phyloP scores from a whole-genome alignment of 2,329 filamentous ascomycete genomes.

The Metarhizium humberi region DNA sequence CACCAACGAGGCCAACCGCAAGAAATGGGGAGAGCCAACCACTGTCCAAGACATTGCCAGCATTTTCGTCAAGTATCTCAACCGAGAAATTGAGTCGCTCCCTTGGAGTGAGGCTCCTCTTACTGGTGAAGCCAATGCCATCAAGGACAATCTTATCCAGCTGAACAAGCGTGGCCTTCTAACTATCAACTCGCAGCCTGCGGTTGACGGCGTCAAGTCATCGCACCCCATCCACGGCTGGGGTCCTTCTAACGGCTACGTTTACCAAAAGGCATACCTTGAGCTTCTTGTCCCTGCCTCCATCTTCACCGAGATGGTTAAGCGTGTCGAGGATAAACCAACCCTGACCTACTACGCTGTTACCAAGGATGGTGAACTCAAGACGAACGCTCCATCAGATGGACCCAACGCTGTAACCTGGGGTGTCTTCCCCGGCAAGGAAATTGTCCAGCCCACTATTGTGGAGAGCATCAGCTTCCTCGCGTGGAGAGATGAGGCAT shows the following conservation, averaged over 20 bases:
- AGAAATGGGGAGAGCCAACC: slow-evolving; percentile 83
- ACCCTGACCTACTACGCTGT: slow-evolving; percentile 93
- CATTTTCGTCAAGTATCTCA: slow-evolving; percentile 78
- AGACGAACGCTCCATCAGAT: slow-evolving; percentile 75
- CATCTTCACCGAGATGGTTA: slow-evolving; percentile 66
- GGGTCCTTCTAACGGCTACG: slow-evolving; percentile 91
- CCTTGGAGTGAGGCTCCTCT: slow-evolving; percentile 94
- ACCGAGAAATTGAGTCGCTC: slow-evolving; percentile 68
- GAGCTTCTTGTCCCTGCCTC: slow-evolving; percentile 81
- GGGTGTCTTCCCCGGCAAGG: slow-evolving; percentile 97
- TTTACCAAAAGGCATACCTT: slow-evolving; percentile 96
- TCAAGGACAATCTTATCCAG: slow-evolving; percentile 66
- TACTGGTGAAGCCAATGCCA: slow-evolving; percentile 68
- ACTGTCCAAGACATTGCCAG: slow-evolving; percentile 71
- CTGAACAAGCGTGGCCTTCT: slow-evolving; percentile 82
- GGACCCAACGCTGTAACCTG: slow-evolving; percentile 97
- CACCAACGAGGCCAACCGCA: slow-evolving; percentile 90
- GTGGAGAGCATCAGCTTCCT: slow-evolving; percentile 96
- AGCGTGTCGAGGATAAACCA: slow-evolving; percentile 65
- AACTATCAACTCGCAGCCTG: slow-evolving; percentile 96
- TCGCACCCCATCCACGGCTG: slow-evolving; percentile 82
- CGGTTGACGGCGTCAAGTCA: slow-evolving; percentile 84
- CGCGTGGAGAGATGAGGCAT: slow-evolving; percentile 98
- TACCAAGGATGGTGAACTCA: slow-evolving; percentile 70
- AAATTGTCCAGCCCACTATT: slow-evolving; percentile 99